phyloP scores from a whole-genome alignment of 2,329 filamentous ascomycete species.

The Penicillium hesseltinei region DNA sequence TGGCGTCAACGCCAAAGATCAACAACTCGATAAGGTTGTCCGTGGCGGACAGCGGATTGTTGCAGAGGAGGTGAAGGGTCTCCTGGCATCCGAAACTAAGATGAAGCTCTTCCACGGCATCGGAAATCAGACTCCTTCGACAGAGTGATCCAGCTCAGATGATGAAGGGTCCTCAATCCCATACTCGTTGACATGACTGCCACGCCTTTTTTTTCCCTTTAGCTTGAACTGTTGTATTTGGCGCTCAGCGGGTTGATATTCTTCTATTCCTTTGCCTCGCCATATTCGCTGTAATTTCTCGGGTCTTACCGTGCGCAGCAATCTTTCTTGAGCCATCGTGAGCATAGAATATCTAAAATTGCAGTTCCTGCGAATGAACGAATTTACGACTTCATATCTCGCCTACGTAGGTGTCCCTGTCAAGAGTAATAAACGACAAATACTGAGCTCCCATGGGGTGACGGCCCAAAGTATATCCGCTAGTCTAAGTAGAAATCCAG shows the following conservation, averaged over 20 bases:
- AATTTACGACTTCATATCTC: constrained; percentile 1
- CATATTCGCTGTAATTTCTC: background rate
- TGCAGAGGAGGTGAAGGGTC: constrained; percentile 52
- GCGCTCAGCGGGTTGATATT: constrained; percentile 14
- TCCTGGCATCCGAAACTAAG: constrained; percentile 52
- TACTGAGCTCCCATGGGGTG: too few relatives aligned
- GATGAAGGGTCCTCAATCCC: background rate
- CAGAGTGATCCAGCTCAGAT: constrained; percentile 11
- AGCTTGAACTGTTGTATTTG: constrained; percentile 7
- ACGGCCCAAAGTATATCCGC: background rate
- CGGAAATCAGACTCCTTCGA: constrained; percentile 24
- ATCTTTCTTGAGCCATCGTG: background rate
- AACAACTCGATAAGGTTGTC: constrained; percentile 53
- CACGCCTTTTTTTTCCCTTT: constrained; percentile 9
- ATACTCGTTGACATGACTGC: constrained; percentile 19
- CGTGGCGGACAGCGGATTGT: constrained; percentile 58
- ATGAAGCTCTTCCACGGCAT: constrained; percentile 51
- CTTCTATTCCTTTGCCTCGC: background rate
- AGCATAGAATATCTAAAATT: constrained; percentile 3
- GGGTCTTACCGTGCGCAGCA: background rate
- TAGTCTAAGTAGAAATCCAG: background rate
- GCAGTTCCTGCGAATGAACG: constrained; percentile 8
- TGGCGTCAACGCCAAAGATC: constrained; percentile 40
- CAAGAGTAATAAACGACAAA: background rate
- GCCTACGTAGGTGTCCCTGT: background rate